Percentiles rank a stretch among this genome's conserved stretches.
Evolutionary conservation across 139 green algal species (phyloP).

Genomic region (Picochlorum sp.): DNA sequence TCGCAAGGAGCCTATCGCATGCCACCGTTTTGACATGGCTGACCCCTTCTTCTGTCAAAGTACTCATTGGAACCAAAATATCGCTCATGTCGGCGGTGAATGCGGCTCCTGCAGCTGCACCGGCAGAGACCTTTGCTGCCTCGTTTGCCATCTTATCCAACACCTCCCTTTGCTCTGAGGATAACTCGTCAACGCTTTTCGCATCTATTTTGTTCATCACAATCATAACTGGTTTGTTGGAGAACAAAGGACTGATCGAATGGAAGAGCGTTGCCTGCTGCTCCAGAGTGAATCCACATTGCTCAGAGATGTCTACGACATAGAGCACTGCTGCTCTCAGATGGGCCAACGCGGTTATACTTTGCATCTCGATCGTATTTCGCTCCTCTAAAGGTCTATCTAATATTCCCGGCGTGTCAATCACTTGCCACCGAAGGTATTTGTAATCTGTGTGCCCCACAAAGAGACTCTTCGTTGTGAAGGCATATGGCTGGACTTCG

Average conservation of each 20-base stretch:
- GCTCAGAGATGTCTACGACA: constrained; percentile 90
- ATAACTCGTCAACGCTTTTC: constrained; percentile 24
- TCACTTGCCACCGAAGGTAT: constrained; percentile 89
- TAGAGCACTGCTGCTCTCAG: constrained; percentile 93
- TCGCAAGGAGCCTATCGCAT: constrained; percentile 86
- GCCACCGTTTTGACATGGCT: constrained; percentile 76
- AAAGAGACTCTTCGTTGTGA: constrained; percentile 95
- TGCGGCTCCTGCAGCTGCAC: not conserved
- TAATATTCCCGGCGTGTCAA: constrained; percentile 97
- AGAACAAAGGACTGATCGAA: constrained; percentile 96
- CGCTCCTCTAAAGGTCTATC: constrained; percentile 95
- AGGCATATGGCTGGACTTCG: constrained; percentile 96
- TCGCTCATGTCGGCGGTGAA: constrained; percentile 28
- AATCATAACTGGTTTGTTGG: constrained; percentile 96
- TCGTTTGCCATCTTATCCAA: constrained; percentile 75
- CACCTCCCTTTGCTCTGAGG: constrained; percentile 49
- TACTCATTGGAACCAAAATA: constrained; percentile 76
- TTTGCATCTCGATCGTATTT: constrained; percentile 99
- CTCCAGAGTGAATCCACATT: constrained; percentile 89
- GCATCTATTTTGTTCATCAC: constrained; percentile 89
- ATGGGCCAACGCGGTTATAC: constrained; percentile 96
- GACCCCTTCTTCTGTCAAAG: constrained; percentile 86
- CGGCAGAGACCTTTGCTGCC: constrained; percentile 36
- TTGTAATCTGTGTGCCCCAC: constrained; percentile 98
- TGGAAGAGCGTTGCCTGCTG: constrained; percentile 96